Conservation (phyloP, 225 moss, liverwort and hornwort genomes). For the Bryum argenteum region DNA sequence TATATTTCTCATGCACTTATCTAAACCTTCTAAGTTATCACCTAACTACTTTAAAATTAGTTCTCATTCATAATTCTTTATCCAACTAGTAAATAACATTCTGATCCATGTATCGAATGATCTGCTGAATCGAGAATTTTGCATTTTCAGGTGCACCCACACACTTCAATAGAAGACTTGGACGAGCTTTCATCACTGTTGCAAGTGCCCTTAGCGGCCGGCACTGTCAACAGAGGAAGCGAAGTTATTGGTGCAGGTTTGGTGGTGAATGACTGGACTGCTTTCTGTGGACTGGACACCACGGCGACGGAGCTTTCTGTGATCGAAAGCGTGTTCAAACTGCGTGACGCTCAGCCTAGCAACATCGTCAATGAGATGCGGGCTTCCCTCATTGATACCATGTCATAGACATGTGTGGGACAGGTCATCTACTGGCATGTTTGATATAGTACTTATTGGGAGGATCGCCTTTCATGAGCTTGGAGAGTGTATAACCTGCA, state of each 20-base stretch:
- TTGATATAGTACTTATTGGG: neutral
- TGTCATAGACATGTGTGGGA: constrained; percentile 53
- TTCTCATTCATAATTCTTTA: too few relatives aligned
- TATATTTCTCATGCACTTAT: too few relatives aligned
- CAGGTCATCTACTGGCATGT: constrained; percentile 20
- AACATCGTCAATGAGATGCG: constrained; percentile 98
- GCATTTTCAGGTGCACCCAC: constrained; percentile 77
- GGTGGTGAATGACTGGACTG: constrained; percentile 97
- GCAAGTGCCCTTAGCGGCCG: constrained; percentile 89
- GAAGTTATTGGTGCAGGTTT: constrained; percentile 93
- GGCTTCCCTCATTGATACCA: constrained; percentile 90
- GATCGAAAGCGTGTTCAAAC: constrained; percentile 89
- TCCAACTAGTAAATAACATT: too few relatives aligned
- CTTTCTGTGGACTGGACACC: constrained; percentile 90
- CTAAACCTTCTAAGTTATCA: too few relatives aligned
- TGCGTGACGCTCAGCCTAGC: constrained; percentile 92
- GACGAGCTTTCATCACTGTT: constrained; percentile 91
- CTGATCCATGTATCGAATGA: too few relatives aligned
- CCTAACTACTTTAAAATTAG: too few relatives aligned
- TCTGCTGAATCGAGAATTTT: neutral
- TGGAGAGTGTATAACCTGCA: constrained; percentile 17
- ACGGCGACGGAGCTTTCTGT: constrained; percentile 95
- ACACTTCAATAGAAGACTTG: constrained; percentile 92
- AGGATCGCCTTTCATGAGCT: neutral
- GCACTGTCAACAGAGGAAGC: constrained; percentile 95